Evolutionary conservation across 2,329 filamentous ascomycete species (phyloP), one percentile per base, ranked within the genome.

Genomic region (Colletotrichum sp.): DNA sequence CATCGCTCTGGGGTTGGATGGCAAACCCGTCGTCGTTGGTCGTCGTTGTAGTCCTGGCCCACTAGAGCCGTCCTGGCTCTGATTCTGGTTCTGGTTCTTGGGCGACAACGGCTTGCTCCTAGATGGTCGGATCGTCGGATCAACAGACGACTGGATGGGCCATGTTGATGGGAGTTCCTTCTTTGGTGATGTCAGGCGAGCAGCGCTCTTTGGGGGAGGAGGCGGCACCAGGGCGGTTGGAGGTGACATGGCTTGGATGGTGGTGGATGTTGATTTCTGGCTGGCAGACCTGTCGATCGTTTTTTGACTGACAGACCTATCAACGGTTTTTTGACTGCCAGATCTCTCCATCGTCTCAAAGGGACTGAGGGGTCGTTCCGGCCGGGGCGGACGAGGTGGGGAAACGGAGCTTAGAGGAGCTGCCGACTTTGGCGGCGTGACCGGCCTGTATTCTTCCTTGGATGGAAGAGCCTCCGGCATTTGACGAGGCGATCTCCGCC

Each of bases 401-500:
- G 26, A 70, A 34, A 52, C n/a, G 60, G 24, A 74, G 34, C 8
- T 66, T n/a, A 21, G 28, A 3, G 74, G 38, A 8, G 26, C 52
- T 18, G 58, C 10, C 9, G 30, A 21, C 66, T 52, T 66, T 6
- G 61, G 70, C n/a, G 74, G 71, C 8, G 74, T 75, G 10, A 36
- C 21, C 56, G 70, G 52, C 13, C 62, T 71, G 5, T 24, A 18
- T 24, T 64, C 61, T 18, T 13, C 26, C n/a, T 36, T 26, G 5
- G 61, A 13, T 18, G 65, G 38, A 21, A 77, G 67, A n/a, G 77
- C 64, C 30, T 78, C 77, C 8, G 79, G 76, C 8, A 81, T 78
- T 10, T 87, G 83, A 62, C 87, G 83, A 18, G 90, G 90, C 3
- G 90, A 91, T 61, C 90, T 84, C 77, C 88, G 86, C 13, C 89